These are phyloP conservation scores for Fraxinus dipetala DNA, from an alignment of 305 asterid species.

Conservation along the genomic window DNA sequence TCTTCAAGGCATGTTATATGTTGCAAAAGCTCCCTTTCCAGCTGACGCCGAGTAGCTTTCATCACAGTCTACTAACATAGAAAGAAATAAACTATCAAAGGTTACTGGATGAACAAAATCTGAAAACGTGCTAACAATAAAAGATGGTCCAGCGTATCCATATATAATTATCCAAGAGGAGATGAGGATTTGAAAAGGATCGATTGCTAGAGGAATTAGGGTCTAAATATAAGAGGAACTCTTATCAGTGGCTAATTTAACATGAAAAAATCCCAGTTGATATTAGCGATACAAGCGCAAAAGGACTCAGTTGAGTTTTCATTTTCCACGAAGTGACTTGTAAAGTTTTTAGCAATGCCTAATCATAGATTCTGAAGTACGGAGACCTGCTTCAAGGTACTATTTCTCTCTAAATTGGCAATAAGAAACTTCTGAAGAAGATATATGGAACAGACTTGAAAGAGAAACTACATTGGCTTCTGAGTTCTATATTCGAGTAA, in stretches of 20 bases:
- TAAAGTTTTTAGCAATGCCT: background rate
- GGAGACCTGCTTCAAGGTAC: background rate
- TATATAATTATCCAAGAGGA: background rate
- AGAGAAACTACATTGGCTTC: background rate
- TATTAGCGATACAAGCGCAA: background rate
- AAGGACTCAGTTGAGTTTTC: background rate
- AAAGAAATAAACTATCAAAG: background rate
- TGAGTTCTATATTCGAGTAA: background rate
- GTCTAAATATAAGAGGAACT: background rate
- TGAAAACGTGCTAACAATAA: background rate
- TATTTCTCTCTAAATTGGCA: background rate
- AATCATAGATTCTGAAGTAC: background rate
- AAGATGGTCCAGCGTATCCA: background rate
- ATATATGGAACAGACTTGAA: background rate
- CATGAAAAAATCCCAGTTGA: background rate
- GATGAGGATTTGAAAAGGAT: background rate
- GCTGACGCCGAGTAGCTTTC: conserved; percentile 94
- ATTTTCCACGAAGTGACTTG: background rate
- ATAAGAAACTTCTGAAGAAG: background rate
- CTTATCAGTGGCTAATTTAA: background rate
- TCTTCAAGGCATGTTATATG: conserved; percentile 79
- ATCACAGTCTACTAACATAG: conserved; percentile 62
- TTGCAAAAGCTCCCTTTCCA: conserved; percentile 89
- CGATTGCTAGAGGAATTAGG: background rate
- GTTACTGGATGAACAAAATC: background rate